phyloP scores from a whole-genome alignment of 2,329 filamentous ascomycete species.

The Epichloe elymi region DNA sequence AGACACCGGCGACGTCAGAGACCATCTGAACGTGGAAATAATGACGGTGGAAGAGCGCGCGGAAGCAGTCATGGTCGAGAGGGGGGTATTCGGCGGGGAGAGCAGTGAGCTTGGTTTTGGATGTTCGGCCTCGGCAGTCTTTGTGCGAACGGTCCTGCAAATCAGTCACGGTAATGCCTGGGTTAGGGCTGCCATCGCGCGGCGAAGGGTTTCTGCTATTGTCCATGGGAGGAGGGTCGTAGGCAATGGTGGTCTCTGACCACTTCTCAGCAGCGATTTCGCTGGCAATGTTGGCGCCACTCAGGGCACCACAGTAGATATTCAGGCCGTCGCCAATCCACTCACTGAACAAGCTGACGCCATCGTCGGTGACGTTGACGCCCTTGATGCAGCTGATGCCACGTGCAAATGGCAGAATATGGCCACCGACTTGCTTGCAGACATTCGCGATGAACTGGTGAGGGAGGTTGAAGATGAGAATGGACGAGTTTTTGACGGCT shows the following conservation, averaged over 20 bases:
- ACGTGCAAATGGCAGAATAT: constrained; percentile 82
- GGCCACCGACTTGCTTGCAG: constrained; percentile 71
- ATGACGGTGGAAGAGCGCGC: constrained; percentile 79
- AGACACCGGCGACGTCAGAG: constrained; percentile 90
- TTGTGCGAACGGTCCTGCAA: constrained; percentile 50
- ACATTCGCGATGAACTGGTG: constrained; percentile 90
- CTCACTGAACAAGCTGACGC: constrained; percentile 84
- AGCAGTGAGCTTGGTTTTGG: constrained; percentile 57
- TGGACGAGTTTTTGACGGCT: constrained; percentile 69
- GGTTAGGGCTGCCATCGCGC: constrained; percentile 32
- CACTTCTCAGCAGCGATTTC: constrained; percentile 95
- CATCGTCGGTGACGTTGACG: constrained; percentile 78
- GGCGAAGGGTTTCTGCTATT: constrained; percentile 62
- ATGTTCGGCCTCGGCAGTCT: constrained; percentile 53
- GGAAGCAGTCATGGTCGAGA: constrained; percentile 72
- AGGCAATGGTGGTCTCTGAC: constrained; percentile 93
- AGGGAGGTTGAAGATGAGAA: constrained; percentile 91
- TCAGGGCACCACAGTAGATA: constrained; percentile 94
- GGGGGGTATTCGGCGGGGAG: constrained; percentile 74
- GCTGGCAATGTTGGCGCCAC: constrained; percentile 88
- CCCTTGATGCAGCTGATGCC: constrained; percentile 98
- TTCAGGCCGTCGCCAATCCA: constrained; percentile 81
- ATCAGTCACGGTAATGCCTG: constrained; percentile 38
- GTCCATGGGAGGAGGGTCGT: constrained; percentile 70
- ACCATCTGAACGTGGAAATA: constrained; percentile 97